Evolutionary conservation across 2,329 filamentous ascomycete species (phyloP).

Genomic region (Phyllosticta paracitricarpa): DNA sequence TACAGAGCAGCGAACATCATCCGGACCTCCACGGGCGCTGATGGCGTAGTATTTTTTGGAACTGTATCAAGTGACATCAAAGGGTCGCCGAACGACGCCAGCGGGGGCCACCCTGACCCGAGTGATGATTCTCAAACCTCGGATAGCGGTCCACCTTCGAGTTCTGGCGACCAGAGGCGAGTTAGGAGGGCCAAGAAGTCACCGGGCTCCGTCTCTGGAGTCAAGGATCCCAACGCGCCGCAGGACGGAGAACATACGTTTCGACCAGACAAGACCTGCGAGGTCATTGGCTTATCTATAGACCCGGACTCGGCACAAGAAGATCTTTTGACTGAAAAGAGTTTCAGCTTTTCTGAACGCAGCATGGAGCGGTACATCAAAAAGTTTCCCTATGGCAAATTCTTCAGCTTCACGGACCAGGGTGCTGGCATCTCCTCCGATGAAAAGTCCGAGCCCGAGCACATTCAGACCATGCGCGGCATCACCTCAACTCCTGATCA

Average conservation of each 20-base stretch:
- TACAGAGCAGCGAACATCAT: constrained; percentile 22
- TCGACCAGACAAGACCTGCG: constrained; percentile 3
- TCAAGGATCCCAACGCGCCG: not conserved
- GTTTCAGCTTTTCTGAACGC: constrained; percentile 23
- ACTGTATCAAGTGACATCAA: constrained; percentile 17
- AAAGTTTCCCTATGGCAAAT: constrained; percentile 24
- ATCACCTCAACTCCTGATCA: not conserved
- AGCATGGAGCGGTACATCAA: constrained; percentile 26
- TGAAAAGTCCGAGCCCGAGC: constrained; percentile 11
- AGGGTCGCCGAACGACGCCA: constrained; percentile 14
- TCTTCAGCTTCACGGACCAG: constrained; percentile 26
- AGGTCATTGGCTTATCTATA: constrained; percentile 6
- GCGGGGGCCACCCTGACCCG: constrained; percentile 20
- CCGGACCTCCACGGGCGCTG: constrained; percentile 22
- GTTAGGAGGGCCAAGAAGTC: not conserved
- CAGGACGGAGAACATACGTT: constrained; percentile 1
- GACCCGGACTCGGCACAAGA: constrained; percentile 11
- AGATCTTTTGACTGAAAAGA: constrained; percentile 16
- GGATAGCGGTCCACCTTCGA: constrained; percentile 16
- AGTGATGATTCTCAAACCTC: constrained; percentile 23
- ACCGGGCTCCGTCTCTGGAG: constrained; percentile 14
- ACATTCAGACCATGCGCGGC: not conserved
- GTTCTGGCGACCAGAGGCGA: not conserved
- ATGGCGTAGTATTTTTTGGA: constrained; percentile 24
- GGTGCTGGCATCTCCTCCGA: constrained; percentile 21